Evolutionary conservation across 1,139 yeast genomes (phyloP), one percentile per base, ranked within the genome.

Genomic region (Hansenula lynferdii): DNA sequence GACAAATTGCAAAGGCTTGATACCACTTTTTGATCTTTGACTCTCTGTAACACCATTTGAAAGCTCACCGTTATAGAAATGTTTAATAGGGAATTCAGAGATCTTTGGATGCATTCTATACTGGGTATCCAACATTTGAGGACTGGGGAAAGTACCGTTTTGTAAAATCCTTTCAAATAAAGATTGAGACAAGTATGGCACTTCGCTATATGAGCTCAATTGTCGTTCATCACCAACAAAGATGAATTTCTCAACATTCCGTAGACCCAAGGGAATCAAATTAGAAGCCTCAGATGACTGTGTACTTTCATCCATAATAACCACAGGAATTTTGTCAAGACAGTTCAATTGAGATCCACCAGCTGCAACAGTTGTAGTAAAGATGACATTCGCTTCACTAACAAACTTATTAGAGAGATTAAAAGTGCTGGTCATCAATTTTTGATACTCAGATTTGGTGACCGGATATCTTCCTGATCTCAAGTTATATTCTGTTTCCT

Each of bases 171-270:
- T 66, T 60, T 78, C 85, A 52, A 78, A 78, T 40, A 78, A 57
- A 1, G 83, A 77, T 49, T 75, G 61, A 23, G 79, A 76, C 45
- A 77, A 62, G 47, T 70, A 76, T 40, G 79, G 82, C 23, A 81
- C 75, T 52, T 78, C 78, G 5, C 85, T 76, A 55, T 80, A 81
- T 47, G 85, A 77, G 41, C 72, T 64, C 55, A 75, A 61, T 51
- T 76, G 82, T 39, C 70, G 72, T 45, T 81, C 85, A 59, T 81
- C 89, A 44, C 89, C 90, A 33, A 81, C 89, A 57, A 81, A 77
- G 4, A 81, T 78, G 54, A 81, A 77, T 47, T 75, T 80, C 38
- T 74, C 75, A 36, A 80, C 80, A 11, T 84, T 85, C 8, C 79
- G 75, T 66, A 81, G 72, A 6, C 85, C 77, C 42, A 81, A 62